phyloP scores from a whole-genome alignment of 345 rosid species.

The Rhizophora mangle region DNA sequence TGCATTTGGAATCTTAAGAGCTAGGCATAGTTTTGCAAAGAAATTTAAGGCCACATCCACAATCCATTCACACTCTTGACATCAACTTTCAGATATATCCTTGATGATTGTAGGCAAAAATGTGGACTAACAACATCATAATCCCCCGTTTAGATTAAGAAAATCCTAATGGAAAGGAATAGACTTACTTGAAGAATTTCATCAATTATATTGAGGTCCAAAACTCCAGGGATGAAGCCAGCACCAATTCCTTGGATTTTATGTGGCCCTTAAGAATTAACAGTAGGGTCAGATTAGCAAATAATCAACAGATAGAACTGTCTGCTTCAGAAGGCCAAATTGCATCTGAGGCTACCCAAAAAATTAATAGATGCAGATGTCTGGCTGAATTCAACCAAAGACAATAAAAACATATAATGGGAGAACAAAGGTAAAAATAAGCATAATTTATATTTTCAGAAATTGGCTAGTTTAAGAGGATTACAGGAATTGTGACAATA shows the following conservation, averaged over 20 bases:
- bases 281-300: neutral
- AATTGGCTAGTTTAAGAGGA: too few species aligned
- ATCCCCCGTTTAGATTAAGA: neutral
- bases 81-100: too few species aligned
- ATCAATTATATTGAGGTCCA: constrained; percentile 64
- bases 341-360: neutral
- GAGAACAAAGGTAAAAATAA: too few species aligned
- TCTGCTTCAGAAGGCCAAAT: neutral
- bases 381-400: neutral
- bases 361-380: neutral
- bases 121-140: neutral
- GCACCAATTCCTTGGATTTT: constrained; percentile 98
- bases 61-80: too few species aligned
- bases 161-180: neutral
- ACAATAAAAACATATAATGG: neutral
- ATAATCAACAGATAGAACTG: neutral
- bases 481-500: neutral
- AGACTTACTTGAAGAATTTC: constrained; percentile 77
- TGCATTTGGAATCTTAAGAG: too few species aligned
- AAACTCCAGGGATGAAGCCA: constrained; percentile 81
- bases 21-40: too few species aligned
- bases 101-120: too few species aligned
- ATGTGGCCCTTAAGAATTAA: constrained; percentile 59
- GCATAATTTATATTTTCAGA: too few species aligned
- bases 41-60: too few species aligned